Evolutionary conservation across 345 rosid genomes (phyloP).

Genomic region (Eucalyptus marginata): DNA sequence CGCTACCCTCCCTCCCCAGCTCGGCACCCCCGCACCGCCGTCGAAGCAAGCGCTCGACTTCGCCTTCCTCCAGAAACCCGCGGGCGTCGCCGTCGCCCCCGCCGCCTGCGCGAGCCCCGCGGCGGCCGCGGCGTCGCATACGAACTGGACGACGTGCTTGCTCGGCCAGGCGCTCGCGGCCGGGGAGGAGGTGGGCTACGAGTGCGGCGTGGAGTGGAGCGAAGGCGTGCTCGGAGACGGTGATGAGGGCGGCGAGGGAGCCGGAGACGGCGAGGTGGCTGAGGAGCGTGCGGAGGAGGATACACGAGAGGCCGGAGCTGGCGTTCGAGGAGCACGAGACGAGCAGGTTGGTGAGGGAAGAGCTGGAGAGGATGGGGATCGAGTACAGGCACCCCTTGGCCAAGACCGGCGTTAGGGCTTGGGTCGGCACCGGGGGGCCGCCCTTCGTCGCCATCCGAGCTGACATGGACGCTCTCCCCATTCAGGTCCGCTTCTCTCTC

Average conservation of each 20-base stretch:
- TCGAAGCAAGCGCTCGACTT: neutral
- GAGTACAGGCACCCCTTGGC: constrained; percentile 44
- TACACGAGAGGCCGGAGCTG: constrained; percentile 72
- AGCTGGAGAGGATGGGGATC: constrained; percentile 46
- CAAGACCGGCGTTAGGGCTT: constrained; percentile 67
- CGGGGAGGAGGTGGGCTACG: neutral
- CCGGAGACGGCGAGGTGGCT: constrained; percentile 49
- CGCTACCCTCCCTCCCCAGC: neutral
- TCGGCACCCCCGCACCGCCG: neutral
- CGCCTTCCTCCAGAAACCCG: neutral
- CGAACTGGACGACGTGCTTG: neutral
- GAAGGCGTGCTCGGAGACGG: neutral
- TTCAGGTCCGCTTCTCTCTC: constrained; percentile 29
- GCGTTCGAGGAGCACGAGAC: constrained; percentile 64
- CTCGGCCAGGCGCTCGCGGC: neutral
- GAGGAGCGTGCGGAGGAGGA: constrained; percentile 42
- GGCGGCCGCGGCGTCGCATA: neutral
- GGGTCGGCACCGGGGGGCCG: constrained; percentile 61
- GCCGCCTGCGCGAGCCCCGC: neutral
- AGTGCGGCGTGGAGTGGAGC: neutral
- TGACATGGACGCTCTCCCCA: constrained; percentile 82
- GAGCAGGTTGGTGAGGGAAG: constrained; percentile 40
- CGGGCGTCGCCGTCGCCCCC: neutral
- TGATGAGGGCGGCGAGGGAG: constrained; percentile 11
- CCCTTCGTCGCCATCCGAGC: constrained; percentile 73